Base-by-base conservation (phyloP, 768 basidiomycete species). In the Hygrophorus russula region DNA sequence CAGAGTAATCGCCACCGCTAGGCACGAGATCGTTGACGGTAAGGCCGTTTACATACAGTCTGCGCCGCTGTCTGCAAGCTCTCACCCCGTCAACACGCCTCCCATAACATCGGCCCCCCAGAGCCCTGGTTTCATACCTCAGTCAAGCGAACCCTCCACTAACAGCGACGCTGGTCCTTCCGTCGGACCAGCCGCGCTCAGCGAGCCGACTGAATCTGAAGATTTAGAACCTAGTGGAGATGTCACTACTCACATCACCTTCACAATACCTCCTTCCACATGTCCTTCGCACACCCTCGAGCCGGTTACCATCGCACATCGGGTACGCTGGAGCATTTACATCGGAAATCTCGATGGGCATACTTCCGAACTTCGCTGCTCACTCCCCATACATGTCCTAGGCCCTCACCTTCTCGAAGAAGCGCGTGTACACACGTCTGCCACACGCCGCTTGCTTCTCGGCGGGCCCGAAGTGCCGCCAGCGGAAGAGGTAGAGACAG, bases 321-420 rank as follows among this genome's bases (percentile, higher is more conserved):
- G 84, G 39, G 73, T 97, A 52, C 74, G 82, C 31, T 88, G 86
- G 86, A 74, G 59, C 12, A 82, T 89, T 48, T 66, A 80, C 41
- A 82, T 93, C 55, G 70, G 70, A 49, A 98, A 97, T 57, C 69
- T 71, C 5, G 94, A 97, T 56, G 92, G 92, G 0, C 94, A 97
- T 57, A 82, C 80, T 2, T 93, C 90, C 7, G 91, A 97, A 59
- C 70, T 98, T n/a, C 80, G 92, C 12, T 97, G 94, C 60, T 91
- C 91, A 1, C 70, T 97, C 4, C 94, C 94, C 0, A 62, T 98
- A 28, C 78, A 87, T 55, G 71, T 98, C 38, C 80, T 97, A 17
- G 82, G 92, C 50, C 57, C 73, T 46, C 68, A 74, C 10, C 64
- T 94, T 1, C 68, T 86, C 12, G 70, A 80, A 11, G 92, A 96